Percentiles rank a stretch among this genome's conserved stretches.
These are phyloP conservation scores for Primulina tabacum DNA, from an alignment of 257 asterid species.

Conservation along the genomic window DNA sequence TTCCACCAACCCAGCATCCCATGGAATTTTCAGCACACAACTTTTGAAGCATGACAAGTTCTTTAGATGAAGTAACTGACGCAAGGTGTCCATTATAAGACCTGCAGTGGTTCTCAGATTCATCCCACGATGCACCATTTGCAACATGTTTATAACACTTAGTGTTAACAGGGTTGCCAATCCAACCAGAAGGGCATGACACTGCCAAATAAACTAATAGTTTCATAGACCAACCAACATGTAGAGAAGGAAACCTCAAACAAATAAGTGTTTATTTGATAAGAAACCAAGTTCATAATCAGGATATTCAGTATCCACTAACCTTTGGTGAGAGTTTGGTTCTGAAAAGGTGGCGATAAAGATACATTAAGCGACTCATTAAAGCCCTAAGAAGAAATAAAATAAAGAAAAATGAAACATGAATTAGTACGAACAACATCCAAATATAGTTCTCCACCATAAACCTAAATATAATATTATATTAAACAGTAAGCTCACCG, in stretches of 20 bases:
- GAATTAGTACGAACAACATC: background rate
- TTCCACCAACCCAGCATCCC: conserved; percentile 94
- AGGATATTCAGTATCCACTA: background rate
- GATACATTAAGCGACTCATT: conserved; percentile 33
- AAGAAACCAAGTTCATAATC: background rate
- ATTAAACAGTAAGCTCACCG: conserved; percentile 31
- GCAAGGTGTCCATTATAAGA: conserved; percentile 66
- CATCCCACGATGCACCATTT: conserved; percentile 61
- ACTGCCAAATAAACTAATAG: conserved; percentile 34
- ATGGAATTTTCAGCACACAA: conserved; percentile 46
- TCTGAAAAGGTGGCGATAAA: conserved; percentile 28
- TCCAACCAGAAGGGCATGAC: conserved; percentile 66
- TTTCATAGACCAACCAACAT: background rate
- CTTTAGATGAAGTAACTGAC: conserved; percentile 51
- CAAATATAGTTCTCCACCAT: background rate
- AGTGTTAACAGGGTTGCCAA: conserved; percentile 40
- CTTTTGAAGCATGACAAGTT: conserved; percentile 47
- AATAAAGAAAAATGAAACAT: background rate
- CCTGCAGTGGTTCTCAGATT: conserved; percentile 61
- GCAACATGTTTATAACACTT: conserved; percentile 53
- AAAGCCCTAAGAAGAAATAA: conserved; percentile 23
- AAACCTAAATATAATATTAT: background rate
- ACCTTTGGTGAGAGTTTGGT: conserved; percentile 42
- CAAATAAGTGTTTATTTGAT: background rate
- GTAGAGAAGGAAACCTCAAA: background rate